phyloP scores from a whole-genome alignment of 495 filamentous ascomycete genomes.

The Xeromyces bisporus region DNA sequence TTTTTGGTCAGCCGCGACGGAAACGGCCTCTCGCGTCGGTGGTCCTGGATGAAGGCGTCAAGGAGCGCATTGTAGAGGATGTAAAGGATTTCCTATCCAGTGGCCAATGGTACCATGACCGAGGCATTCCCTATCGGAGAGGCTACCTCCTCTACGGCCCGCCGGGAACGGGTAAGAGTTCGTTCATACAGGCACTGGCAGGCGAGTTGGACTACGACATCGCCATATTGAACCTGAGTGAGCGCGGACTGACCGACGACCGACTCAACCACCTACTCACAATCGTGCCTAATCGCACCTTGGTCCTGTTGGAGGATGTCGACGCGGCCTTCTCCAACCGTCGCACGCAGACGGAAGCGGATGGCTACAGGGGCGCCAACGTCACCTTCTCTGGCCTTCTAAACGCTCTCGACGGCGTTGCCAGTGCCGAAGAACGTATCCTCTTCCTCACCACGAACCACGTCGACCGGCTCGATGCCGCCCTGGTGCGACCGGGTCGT shows the following conservation, averaged over 20 bases:
- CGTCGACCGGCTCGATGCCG: slow-evolving; percentile 71
- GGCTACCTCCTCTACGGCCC: slow-evolving; percentile 91
- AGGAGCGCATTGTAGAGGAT: slow-evolving; percentile 70
- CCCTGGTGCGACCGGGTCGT: slow-evolving; percentile 75
- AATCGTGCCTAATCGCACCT: slow-evolving; percentile 69
- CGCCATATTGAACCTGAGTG: slow-evolving; percentile 82
- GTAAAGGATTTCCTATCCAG: slow-evolving; percentile 67
- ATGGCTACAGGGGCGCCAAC: slow-evolving; percentile 78
- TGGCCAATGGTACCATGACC: slow-evolving; percentile 78
- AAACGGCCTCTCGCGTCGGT: slow-evolving; percentile 83
- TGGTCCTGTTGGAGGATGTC: slow-evolving; percentile 83
- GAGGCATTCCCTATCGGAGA: slow-evolving; percentile 85
- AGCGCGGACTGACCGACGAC: slow-evolving; percentile 86
- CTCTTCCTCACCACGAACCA: slow-evolving; percentile 94
- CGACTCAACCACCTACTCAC: slow-evolving; percentile 74
- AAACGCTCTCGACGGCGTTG: slow-evolving; percentile 87
- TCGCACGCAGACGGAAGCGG: slow-evolving; percentile 49
- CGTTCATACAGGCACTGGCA: slow-evolving; percentile 88
- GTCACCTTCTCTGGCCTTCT: slow-evolving; percentile 91
- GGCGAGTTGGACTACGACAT: slow-evolving; percentile 88
- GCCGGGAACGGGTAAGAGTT: slow-evolving; percentile 88
- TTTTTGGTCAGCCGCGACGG: slow-evolving; percentile 71
- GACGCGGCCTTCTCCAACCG: slow-evolving; percentile 83
- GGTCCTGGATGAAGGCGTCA: slow-evolving; percentile 69
- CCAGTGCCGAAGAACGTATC: slow-evolving; percentile 87